Evolutionary conservation across 2,329 filamentous ascomycete genomes (phyloP).

Genomic region (Penicillium sp.): DNA sequence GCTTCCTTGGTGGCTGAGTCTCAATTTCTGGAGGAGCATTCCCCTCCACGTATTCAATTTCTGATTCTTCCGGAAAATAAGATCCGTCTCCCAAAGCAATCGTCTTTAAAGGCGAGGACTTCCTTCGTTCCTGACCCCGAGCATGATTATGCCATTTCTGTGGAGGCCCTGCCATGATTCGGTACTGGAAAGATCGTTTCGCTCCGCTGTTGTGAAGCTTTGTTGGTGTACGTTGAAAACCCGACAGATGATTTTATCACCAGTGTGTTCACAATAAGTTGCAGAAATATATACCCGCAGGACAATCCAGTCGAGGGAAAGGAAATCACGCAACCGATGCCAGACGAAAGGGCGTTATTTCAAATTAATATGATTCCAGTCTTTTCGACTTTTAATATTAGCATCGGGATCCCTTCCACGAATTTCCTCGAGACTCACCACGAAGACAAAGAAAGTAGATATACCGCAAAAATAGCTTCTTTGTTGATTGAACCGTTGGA

Average conservation of each 20-base stretch:
- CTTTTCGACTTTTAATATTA: background rate
- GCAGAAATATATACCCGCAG: background rate
- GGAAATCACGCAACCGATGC: background rate
- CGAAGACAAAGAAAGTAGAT: background rate
- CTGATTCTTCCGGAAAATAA: background rate
- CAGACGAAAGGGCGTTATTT: background rate
- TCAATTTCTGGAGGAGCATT: background rate
- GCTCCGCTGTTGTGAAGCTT: background rate
- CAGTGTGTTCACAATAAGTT: background rate
- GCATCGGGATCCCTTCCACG: background rate
- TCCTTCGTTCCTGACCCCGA: background rate
- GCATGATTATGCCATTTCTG: background rate
- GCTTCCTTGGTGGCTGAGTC: background rate
- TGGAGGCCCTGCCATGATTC: background rate
- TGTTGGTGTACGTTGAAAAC: background rate
- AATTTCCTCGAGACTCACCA: background rate
- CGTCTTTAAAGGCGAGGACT: background rate
- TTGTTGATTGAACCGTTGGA: background rate
- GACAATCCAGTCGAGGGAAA: background rate
- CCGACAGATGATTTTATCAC: background rate
- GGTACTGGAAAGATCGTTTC: background rate
- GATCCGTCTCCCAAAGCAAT: background rate
- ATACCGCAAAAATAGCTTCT: background rate
- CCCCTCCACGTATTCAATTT: background rate
- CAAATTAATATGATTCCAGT: background rate